Evolutionary conservation across 176 grass and related monocot genomes (phyloP), one percentile per base, ranked within the genome.

Genomic region (Aegilops umbellulata): DNA sequence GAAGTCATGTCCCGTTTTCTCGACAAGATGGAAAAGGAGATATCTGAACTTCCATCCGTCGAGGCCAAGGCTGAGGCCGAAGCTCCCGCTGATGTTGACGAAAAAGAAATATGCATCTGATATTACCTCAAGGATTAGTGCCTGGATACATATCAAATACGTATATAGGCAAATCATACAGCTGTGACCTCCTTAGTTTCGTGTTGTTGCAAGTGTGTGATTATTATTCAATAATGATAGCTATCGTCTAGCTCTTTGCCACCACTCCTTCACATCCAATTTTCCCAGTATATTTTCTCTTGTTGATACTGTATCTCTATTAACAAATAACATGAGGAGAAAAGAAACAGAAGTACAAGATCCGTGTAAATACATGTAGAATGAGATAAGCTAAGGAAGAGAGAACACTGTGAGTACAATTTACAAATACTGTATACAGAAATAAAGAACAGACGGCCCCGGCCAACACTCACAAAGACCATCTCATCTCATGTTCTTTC

Each of bases 21-120:
- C n/a, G 87, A 88, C 30, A 92, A 92, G 90, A 90, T 92, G 9
- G 93, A 92, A 62, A 79, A 64, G 57, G 89, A 79, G 27, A 36
- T 79, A 14, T 17, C 20, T 29, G 61, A 83, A 23, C 38, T 68
- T 55, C 29, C 83, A 80, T 63, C 65, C 38, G 20, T 35, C 1
- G 31, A 86, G 79, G 61, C 64, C 1, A n/a, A n/a, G n/a, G n/a
- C n/a, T n/a, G 49, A 80, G 79, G 74, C 85, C 42, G 65, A 86
- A 67, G 32, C 75, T 51, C 6, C 57, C 24, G 38, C 35, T 6
- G 82, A 86, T 80, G 86, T 79, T 76, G 77, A 84, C 73, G 87
- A 90, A 73, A 80, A 83, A 44, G 82, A 93, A 72, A 29, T 82
- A 32, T 78, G 78, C 58, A 70, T 93, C 60, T 82, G 73, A 81